phyloP scores from a whole-genome alignment of 768 basidiomycete species.

The Mycena floridula region DNA sequence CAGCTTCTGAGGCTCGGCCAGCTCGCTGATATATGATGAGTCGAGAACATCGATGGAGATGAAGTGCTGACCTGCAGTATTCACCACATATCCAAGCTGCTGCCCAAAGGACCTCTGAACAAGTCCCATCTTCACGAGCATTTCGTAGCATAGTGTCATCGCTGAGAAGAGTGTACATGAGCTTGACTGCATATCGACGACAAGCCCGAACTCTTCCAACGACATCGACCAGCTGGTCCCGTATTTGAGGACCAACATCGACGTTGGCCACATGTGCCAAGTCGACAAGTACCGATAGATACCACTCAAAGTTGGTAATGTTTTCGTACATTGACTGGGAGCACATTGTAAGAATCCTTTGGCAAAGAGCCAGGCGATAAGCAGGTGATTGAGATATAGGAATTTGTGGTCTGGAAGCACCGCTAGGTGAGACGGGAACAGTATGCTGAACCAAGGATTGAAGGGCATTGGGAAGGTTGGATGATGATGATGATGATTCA shows the following conservation, averaged over 20 bases:
- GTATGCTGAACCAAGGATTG: constrained; percentile 46
- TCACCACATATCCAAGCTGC: constrained; percentile 98
- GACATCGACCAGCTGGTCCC: constrained; percentile 83
- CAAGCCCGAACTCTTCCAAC: constrained; percentile 74
- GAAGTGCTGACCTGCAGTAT: constrained; percentile 62
- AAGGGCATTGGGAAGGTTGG: constrained; percentile 57
- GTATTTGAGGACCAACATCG: constrained; percentile 69
- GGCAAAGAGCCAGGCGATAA: constrained; percentile 80
- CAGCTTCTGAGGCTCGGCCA: constrained; percentile 72
- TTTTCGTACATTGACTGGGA: constrained; percentile 81
- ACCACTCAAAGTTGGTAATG: constrained; percentile 95
- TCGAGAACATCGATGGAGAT: constrained; percentile 1
- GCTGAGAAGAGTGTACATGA: constrained; percentile 75
- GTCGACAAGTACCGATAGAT: constrained; percentile 90
- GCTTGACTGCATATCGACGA: constrained; percentile 72
- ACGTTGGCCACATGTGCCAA: constrained; percentile 83
- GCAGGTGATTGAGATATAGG: constrained; percentile 70
- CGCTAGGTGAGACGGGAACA: constrained; percentile 25
- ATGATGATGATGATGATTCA: constrained; percentile 39
- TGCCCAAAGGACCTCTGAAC: constrained; percentile 84
- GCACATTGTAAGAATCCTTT: constrained; percentile 81
- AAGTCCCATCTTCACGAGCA: constrained; percentile 64
- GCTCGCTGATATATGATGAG: constrained; percentile 42
- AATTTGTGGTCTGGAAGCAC: constrained; percentile 24
- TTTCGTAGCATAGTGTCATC: constrained; percentile 72